Evolutionary conservation across 2,329 filamentous ascomycete species (phyloP), one percentile per base, ranked within the genome.

Genomic region (Colletotrichum simmondsii): DNA sequence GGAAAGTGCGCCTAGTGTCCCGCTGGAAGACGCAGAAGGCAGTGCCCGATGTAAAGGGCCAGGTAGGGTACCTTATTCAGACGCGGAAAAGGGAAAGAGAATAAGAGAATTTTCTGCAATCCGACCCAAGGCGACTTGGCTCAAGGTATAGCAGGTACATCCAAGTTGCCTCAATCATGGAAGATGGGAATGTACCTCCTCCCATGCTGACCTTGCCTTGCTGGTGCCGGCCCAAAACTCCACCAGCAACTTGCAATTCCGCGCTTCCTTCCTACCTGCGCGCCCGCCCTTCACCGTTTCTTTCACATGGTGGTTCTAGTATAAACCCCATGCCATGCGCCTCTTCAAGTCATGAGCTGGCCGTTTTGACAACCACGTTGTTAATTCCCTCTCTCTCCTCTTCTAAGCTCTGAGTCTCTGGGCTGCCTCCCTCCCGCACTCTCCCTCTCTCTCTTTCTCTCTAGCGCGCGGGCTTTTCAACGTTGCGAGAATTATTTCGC

Each of bases 141-240:
- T 46, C 19, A 19, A 19, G 42, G 19, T 19, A 46, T 19, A 19
- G 19, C 1, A 46, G 42, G 42, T 49, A 49, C 42, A 49, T 22
- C 19, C 19, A 49, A 49, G 19, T 49, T 49, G 8, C 42, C 42
- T 49, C 42, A 49, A 1, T 49, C 19, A 49, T 49, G 19, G 42
- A 49, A 49, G 42, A 22, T 49, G 19, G 42, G 42, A 49, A 49
- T 49, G 42, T 49, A 67, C 56, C 37, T 37, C 14, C 6, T 42
- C 16, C 37, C 19, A 66, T 32, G 46, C 53, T 64, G 32, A 46
- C n/a, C 11, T 56, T 61, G 49, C 56, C 42, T 49, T 49, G 42
- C 19, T 49, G 42, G 42, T 35, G 66, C 60, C 60, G 71, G 71
- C 66, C 71, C 67, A 73, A 73, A 60, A 71, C 71, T 70, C 26